Percentiles rank a stretch among this genome's conserved stretches.
Conservation (phyloP, 805 yeast genomes). For the Candida pseudofarinosa region DNA sequence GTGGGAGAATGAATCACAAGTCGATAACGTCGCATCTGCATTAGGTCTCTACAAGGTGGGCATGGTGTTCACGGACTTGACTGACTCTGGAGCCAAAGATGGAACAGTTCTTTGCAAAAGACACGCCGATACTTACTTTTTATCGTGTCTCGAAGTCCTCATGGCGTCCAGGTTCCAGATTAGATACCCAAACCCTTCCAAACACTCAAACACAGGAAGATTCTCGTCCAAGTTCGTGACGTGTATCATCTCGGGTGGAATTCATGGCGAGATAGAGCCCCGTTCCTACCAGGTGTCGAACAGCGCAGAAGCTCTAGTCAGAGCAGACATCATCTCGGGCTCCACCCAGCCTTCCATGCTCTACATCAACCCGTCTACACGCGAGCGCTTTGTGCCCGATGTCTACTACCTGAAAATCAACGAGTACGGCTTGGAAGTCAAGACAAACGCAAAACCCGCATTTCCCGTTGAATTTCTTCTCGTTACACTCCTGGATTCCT, state of each 20-base stretch:
- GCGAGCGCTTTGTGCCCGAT: constrained; percentile 87
- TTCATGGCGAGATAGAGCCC: constrained; percentile 83
- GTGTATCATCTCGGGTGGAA: constrained; percentile 89
- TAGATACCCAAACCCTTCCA: constrained; percentile 56
- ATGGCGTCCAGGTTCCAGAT: constrained; percentile 81
- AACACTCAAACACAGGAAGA: constrained; percentile 56
- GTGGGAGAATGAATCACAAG: constrained; percentile 53
- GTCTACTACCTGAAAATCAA: constrained; percentile 79
- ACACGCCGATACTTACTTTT: constrained; percentile 85
- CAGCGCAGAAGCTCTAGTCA: constrained; percentile 81
- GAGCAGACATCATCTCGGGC: constrained; percentile 80
- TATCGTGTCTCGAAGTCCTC: constrained; percentile 80
- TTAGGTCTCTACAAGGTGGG: constrained; percentile 77
- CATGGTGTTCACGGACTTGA: constrained; percentile 80
- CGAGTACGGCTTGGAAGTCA: constrained; percentile 87
- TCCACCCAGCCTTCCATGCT: constrained; percentile 89
- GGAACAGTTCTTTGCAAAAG: constrained; percentile 91
- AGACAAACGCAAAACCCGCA: constrained; percentile 82
- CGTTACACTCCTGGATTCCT: constrained; percentile 89
- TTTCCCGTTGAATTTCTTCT: constrained; percentile 89
- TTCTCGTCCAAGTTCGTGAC: constrained; percentile 92
- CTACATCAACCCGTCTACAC: constrained; percentile 70
- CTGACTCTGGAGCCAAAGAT: constrained; percentile 81
- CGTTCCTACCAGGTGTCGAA: constrained; percentile 85
- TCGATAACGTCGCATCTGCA: constrained; percentile 49